Conservation (phyloP, 805 yeast species). For the Metschnikowia amazonensis region DNA sequence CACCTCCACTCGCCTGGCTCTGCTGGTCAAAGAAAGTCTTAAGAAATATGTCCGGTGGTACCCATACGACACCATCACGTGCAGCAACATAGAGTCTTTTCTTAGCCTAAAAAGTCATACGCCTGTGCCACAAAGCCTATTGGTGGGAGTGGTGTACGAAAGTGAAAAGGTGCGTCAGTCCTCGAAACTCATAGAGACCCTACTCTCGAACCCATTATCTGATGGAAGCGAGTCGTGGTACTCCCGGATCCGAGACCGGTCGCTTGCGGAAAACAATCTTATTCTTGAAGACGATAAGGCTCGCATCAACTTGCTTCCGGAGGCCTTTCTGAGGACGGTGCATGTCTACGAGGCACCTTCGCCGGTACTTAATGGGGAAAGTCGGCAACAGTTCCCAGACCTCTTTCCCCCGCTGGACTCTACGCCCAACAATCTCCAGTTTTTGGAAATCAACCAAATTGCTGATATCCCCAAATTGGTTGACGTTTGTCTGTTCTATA, state of each 20-base stretch:
- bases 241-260: constrained; percentile 21
- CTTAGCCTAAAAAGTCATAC: constrained; percentile 9
- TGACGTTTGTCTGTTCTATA: constrained; percentile 21
- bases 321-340: constrained; percentile 9
- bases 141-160: constrained; percentile 34
- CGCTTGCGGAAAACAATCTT: constrained; percentile 17
- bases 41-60: constrained; percentile 18
- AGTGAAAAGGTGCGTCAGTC: constrained; percentile 17
- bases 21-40: constrained; percentile 13
- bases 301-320: constrained; percentile 7
- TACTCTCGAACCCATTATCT: constrained; percentile 42
- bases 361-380: constrained; percentile 28
- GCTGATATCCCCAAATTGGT: constrained; percentile 13
- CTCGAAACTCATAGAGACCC: constrained; percentile 33
- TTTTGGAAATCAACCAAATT: constrained; percentile 23
- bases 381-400: constrained; percentile 23
- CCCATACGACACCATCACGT: constrained; percentile 21
- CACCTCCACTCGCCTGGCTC: background rate
- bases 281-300: constrained; percentile 16
- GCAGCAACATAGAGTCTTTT: constrained; percentile 17
- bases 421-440: constrained; percentile 16
- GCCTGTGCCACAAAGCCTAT: constrained; percentile 17
- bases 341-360: constrained; percentile 21
- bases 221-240: constrained; percentile 31
- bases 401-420: constrained; percentile 10